Conservation (phyloP, 2,329 filamentous ascomycete genomes). For the Fusarium siculi region DNA sequence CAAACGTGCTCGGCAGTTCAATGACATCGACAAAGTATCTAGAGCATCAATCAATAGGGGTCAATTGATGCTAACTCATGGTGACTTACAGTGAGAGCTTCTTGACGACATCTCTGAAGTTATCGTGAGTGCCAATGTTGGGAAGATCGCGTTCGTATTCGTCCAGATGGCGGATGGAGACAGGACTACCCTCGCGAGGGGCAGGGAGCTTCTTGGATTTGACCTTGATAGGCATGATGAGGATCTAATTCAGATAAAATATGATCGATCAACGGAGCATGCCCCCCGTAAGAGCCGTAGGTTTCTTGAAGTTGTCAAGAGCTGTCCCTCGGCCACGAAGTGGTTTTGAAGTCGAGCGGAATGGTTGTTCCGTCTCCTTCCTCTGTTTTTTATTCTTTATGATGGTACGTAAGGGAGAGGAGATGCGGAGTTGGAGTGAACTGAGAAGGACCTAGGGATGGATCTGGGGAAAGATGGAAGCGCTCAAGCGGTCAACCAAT, state of each 20-base stretch:
- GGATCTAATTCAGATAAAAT: not conserved
- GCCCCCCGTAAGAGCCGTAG: not conserved
- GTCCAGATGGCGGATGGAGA: slow-evolving; percentile 43
- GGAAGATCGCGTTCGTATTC: slow-evolving; percentile 59
- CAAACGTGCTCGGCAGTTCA: slow-evolving; percentile 74
- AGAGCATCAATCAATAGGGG: slow-evolving; percentile 8
- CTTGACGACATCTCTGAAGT: slow-evolving; percentile 72
- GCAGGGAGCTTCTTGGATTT: slow-evolving; percentile 49
- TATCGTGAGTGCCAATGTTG: slow-evolving; percentile 66
- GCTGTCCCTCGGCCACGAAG: not conserved
- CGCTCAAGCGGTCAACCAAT: slow-evolving; percentile 5
- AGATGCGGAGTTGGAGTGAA: slow-evolving; percentile 14
- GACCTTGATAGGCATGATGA: slow-evolving; percentile 52
- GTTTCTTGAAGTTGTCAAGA: not conserved
- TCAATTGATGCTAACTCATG: not conserved
- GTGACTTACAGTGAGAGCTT: slow-evolving; percentile 69
- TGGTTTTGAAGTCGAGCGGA: not conserved
- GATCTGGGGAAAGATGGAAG: not conserved
- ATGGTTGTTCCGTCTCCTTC: slow-evolving; percentile 8
- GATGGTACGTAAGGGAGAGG: slow-evolving; percentile 16
- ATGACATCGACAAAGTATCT: slow-evolving; percentile 73
- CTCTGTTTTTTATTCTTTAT: not conserved
- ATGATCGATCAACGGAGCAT: not conserved
- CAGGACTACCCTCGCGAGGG: slow-evolving; percentile 50
- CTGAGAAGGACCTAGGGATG: slow-evolving; percentile 3